Conservation (phyloP, 2,329 filamentous ascomycete species). For the Paecilomyces variotii region DNA sequence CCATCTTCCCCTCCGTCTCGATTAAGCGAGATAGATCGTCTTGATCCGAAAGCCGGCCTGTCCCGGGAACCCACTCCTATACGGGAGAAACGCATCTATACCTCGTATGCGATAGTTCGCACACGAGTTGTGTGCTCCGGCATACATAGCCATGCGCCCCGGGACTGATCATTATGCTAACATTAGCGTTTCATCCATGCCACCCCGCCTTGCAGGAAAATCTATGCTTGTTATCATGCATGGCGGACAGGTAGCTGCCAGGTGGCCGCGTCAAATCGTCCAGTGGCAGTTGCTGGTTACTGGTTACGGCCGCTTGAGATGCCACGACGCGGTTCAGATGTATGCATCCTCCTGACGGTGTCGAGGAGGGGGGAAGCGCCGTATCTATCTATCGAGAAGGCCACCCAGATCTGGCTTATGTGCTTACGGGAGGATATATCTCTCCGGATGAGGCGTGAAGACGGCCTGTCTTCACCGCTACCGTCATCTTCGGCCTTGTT, state of each 20-base stretch:
- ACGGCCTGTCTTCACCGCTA: neutral
- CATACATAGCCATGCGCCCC: neutral
- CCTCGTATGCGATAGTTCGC: neutral
- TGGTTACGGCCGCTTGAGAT: too few relatives aligned
- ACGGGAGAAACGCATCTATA: neutral
- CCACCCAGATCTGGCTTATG: neutral
- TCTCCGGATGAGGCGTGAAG: neutral
- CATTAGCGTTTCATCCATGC: neutral
- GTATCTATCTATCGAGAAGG: neutral
- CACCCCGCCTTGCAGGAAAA: neutral
- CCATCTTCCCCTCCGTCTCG: neutral
- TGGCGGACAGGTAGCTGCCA: neutral
- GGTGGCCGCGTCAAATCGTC: neutral
- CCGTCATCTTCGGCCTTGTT: neutral
- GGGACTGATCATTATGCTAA: neutral
- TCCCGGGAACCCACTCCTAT: neutral
- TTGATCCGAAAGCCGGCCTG: neutral
- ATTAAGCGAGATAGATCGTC: neutral
- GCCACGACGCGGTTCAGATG: neutral
- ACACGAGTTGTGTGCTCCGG: neutral
- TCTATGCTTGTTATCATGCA: neutral
- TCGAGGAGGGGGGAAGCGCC: neutral
- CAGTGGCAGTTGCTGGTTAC: neutral
- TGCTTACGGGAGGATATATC: neutral
- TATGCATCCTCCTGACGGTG: neutral